Conservation (phyloP, 1,284 basidiomycete species). For the Gomphus sp. region DNA sequence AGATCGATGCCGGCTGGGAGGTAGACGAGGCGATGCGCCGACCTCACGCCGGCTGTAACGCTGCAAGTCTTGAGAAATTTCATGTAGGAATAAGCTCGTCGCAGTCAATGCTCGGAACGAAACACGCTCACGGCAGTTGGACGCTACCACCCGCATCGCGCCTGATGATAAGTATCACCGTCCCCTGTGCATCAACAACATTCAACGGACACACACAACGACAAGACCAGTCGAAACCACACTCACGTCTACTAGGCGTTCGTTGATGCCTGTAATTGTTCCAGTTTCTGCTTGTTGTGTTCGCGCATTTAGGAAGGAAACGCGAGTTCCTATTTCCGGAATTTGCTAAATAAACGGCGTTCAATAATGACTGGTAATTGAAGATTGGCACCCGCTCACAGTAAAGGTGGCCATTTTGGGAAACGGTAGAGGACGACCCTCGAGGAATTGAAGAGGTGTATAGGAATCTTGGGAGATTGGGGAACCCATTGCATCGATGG, state of each 20-base stretch:
- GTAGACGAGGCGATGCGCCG: background rate
- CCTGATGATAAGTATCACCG: constrained; percentile 3
- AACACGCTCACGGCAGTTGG: constrained; percentile 4
- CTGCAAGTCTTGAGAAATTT: no score
- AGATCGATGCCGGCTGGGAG: background rate
- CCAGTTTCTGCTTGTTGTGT: constrained; percentile 9
- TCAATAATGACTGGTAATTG: no score
- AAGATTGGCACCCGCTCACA: constrained; percentile 3
- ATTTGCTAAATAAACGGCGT: no score
- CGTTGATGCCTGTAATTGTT: constrained; percentile 3
- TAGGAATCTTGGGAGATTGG: background rate
- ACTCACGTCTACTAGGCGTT: constrained; percentile 8
- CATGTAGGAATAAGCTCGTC: background rate
- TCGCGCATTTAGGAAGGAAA: constrained; percentile 7
- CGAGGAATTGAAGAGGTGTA: background rate
- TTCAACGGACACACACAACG: background rate
- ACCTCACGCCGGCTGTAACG: constrained; percentile 8
- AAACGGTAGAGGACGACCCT: background rate
- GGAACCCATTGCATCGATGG: background rate
- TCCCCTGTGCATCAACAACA: constrained; percentile 1
- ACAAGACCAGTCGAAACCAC: background rate
- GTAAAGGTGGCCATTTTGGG: constrained; percentile 5
- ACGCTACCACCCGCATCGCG: constrained; percentile 6
- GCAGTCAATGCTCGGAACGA: background rate
- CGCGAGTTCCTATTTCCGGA: constrained; percentile 9